Evolutionary conservation across 2,329 filamentous ascomycete genomes (phyloP), one percentile per base, ranked within the genome.

Genomic region (Trichoderma sp.): DNA sequence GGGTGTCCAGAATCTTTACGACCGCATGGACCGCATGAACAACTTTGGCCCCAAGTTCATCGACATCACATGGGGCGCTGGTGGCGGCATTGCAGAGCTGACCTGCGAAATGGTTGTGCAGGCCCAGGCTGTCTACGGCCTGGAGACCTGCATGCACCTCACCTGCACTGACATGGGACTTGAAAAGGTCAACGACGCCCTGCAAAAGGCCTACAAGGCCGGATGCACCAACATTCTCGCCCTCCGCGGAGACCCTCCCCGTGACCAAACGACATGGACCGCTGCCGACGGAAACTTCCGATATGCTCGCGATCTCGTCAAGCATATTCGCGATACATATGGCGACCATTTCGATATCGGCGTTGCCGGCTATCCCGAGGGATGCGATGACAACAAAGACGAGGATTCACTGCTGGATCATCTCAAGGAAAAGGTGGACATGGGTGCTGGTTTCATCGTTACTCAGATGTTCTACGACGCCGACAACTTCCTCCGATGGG

Each of bases 381-480:
- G 96, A 39, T 93, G 91, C 75, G 96, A 99, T 75, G 96, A 98
- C 79, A 94, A 97, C 78, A 89, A 92, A 75, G 90, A 97, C 76
- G 90, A 93, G 65, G 94, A 97, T 58, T 81, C 88, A 70, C 86
- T 99, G 75, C 88, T 99, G 72, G 90, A 96, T 72, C 96, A 98
- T 79, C 82, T 99, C 76, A 98, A 98, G 83, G 92, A 98, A 80
- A 99, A 99, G 83, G 90, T 98, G 39, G 96, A 99, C 78, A 92
- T 93, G 69, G 96, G 96, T 63, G 94, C 91, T 71, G 91, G 91
- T 7, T 99, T 98, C 78, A 92, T 99, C 72, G 92, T 99, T 66
- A 98, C 96, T 0, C 96, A 99, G 82, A 99, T 99, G 96, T 98
- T 98, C 82, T 99, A 99, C 83, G 95, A 99, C 76, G 94, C 89